Conservation (phyloP, 2,329 filamentous ascomycete species). For the Bipolaris sorokiniana region DNA sequence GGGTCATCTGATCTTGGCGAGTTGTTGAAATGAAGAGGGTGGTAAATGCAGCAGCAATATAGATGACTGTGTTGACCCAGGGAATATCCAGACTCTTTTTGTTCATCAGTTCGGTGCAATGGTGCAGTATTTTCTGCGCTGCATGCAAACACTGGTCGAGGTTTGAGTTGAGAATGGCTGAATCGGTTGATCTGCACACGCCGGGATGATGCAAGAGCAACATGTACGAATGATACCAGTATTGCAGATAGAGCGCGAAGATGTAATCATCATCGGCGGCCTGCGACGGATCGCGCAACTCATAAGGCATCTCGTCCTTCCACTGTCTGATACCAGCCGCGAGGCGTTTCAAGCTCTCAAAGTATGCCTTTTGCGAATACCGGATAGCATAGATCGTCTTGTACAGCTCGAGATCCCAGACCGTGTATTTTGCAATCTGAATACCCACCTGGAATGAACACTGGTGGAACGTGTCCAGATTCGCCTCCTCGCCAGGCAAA, state of each 20-base stretch:
- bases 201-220: conserved; percentile 61
- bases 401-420: conserved; percentile 75
- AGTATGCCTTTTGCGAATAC: conserved; percentile 67
- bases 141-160: conserved; percentile 67
- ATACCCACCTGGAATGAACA: conserved; percentile 73
- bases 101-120: conserved; percentile 64
- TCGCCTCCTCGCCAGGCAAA: conserved; percentile 64
- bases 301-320: conserved; percentile 67
- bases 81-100: conserved; percentile 76
- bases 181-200: conserved; percentile 58
- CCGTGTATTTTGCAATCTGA: conserved; percentile 67
- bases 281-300: conserved; percentile 59
- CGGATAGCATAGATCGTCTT: conserved; percentile 75
- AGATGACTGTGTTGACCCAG: conserved; percentile 76
- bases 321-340: conserved; percentile 69
- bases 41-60: conserved; percentile 75
- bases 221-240: conserved; percentile 57
- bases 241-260: conserved; percentile 57
- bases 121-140: conserved; percentile 67
- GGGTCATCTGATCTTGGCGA: conserved; percentile 65
- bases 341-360: conserved; percentile 66
- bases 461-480: conserved; percentile 53
- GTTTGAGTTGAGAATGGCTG: conserved; percentile 65
- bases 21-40: conserved; percentile 73
- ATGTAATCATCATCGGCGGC: conserved; percentile 56